Base-by-base conservation (phyloP, 2,329 filamentous ascomycete genomes). In the Zymoseptoria passerinii region DNA sequence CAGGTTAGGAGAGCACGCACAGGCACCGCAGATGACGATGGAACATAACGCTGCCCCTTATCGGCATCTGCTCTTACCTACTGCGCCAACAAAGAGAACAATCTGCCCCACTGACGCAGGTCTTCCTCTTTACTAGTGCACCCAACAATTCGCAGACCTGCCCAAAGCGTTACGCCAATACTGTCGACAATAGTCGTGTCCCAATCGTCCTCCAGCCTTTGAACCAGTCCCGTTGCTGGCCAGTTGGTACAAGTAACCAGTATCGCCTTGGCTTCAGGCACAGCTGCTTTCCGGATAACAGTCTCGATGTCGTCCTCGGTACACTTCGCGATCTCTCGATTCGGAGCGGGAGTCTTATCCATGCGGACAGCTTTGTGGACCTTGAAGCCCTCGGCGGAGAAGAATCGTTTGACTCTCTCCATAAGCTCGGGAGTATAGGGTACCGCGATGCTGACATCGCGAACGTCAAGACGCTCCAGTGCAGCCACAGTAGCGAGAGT, bases 221-320 rank as follows among this genome's bases (percentile, higher is more conserved):
- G 67, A 6, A 66, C 68, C 8, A 69, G 63, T 40, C 57, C 57
- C 19, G 68, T 67, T 8, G 65, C 69, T 8, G 71, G 67, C 63
- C 70, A 66, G 60, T 73, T 72, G 10, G 71, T 73, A 53, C 71
- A 71, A 10, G 69, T 69, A 40, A 70, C 67, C 53, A 72, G 61
- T 48, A 72, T 64, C 20, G 68, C 66, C 40, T 72, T 65, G 2
- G 65, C 66, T 53, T 67, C 64, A 9, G 62, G 59, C 4, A 58
- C 61, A 60, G 69, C 63, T 10, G 67, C 67, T 13, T 59, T 61
- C 28, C 62, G 55, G 53, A 72, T 66, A 7, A 70, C 66, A 23
- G 63, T 60, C 55, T 65, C 66, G 53, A 73, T 70, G 10, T 62
- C 55, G 7, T 53, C 49, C 8, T 54, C 52, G 3, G 49, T 52